A percentile compares a stretch with the other conserved stretches of the same genome.
These are phyloP conservation scores for Aspergillus neotritici DNA, from an alignment of 2,329 filamentous ascomycete genomes.

Conservation along the genomic window DNA sequence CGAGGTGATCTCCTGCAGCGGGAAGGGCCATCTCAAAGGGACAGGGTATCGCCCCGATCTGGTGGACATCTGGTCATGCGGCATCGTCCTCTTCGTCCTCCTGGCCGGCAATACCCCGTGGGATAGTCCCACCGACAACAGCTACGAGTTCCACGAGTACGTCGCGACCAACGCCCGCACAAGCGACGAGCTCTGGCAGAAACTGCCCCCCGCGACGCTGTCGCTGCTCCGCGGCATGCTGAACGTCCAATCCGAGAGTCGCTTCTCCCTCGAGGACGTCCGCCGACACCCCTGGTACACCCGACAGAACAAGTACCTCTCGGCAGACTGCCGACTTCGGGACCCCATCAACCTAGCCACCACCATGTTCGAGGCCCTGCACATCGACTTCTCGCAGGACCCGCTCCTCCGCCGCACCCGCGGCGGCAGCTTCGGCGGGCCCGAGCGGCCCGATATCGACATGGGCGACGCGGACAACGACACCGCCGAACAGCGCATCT, in stretches of 20 bases:
- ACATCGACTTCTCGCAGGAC: conserved; percentile 75
- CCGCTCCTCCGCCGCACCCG: conserved; percentile 48
- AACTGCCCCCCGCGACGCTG: conserved; percentile 65
- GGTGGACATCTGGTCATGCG: conserved; percentile 94
- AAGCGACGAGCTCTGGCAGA: conserved; percentile 77
- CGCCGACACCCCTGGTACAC: conserved; percentile 95
- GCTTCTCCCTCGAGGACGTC: conserved; percentile 82
- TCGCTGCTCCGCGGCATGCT: conserved; percentile 92
- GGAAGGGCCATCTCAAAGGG: conserved; percentile 45
- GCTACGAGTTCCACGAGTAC: conserved; percentile 90
- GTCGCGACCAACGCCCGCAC: conserved; percentile 72
- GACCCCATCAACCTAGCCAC: conserved; percentile 86
- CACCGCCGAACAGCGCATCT: conserved; percentile 49
- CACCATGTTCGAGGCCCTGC: conserved; percentile 84
- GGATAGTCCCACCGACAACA: conserved; percentile 82
- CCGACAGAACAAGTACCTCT: conserved; percentile 69
- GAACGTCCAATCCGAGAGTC: conserved; percentile 64
- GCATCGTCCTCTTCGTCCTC: conserved; percentile 94
- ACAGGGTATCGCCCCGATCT: conserved; percentile 59
- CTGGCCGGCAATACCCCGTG: conserved; percentile 95
- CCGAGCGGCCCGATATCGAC: conserved; percentile 67
- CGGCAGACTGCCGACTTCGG: conserved; percentile 64
- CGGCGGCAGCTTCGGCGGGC: conserved; percentile 30
- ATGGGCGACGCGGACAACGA: conserved; percentile 30
- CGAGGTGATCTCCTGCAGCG: conserved; percentile 63